phyloP scores from a whole-genome alignment of 139 green algal genomes.

The Gonium pectorale region DNA sequence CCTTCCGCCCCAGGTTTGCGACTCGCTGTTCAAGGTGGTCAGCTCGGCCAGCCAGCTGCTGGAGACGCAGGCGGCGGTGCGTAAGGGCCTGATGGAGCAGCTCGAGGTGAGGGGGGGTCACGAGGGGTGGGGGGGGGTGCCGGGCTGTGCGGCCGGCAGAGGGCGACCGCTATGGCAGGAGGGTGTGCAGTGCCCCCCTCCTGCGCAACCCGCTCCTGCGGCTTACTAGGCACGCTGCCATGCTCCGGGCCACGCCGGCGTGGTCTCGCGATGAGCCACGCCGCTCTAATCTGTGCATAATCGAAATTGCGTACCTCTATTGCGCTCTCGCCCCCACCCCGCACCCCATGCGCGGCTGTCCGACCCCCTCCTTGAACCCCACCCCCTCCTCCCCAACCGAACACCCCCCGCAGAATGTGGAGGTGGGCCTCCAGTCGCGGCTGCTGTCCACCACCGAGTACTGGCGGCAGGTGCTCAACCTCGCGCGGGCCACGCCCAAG shows the following conservation, averaged over 20 bases:
- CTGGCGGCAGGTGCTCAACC: conserved; percentile 36
- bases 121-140: not conserved
- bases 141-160: not conserved
- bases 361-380: too few species aligned
- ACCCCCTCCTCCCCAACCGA: too few species aligned
- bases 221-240: too few species aligned
- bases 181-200: too few species aligned
- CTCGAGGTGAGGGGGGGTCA: conserved; percentile 5
- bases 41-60: not conserved
- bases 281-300: too few species aligned
- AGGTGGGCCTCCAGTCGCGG: conserved; percentile 20
- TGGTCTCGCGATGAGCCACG: too few species aligned
- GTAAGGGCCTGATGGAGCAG: not conserved
- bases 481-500: not conserved
- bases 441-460: conserved; percentile 25
- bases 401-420: not conserved
- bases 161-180: too few species aligned
- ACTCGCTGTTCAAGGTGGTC: conserved; percentile 28
- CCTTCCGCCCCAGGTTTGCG: not conserved
- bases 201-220: too few species aligned
- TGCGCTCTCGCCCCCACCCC: too few species aligned
- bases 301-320: too few species aligned
- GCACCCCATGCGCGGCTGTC: too few species aligned
- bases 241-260: too few species aligned
- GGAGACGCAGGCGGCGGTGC: conserved; percentile 7